A percentile compares a stretch with the other conserved stretches of the same genome.
Evolutionary conservation across 1,284 basidiomycete genomes (phyloP).

Genomic region (Cryptococcus sp.): DNA sequence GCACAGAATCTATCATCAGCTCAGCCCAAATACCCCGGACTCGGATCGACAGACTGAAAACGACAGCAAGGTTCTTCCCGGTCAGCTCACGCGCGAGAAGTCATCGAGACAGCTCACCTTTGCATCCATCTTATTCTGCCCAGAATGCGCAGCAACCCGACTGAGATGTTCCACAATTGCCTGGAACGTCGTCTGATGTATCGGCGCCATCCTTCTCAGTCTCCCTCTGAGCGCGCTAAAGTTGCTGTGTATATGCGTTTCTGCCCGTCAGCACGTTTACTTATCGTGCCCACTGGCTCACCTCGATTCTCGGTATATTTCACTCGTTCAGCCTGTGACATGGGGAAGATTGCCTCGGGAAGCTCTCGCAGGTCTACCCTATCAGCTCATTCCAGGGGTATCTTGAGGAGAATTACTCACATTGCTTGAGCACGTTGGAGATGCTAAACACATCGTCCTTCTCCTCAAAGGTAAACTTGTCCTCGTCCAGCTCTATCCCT

Average conservation of each 20-base stretch:
- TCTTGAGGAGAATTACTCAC: slow-evolving; percentile 18
- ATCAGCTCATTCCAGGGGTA: too few species aligned
- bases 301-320: slow-evolving; percentile 73
- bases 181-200: slow-evolving; percentile 85
- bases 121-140: slow-evolving; percentile 90
- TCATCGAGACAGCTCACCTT: slow-evolving; percentile 46
- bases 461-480: slow-evolving; percentile 67
- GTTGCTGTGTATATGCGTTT: slow-evolving; percentile 63
- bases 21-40: background rate
- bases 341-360: slow-evolving; percentile 87
- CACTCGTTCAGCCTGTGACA: slow-evolving; percentile 72
- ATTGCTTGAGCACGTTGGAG: slow-evolving; percentile 83
- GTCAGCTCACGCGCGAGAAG: slow-evolving; percentile 3
- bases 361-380: slow-evolving; percentile 65
- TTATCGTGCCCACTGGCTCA: slow-evolving; percentile 38
- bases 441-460: slow-evolving; percentile 84
- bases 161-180: slow-evolving; percentile 83
- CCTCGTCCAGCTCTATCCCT: slow-evolving; percentile 83
- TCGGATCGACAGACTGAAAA: slow-evolving; percentile 54
- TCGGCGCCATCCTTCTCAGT: slow-evolving; percentile 72
- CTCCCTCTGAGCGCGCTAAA: slow-evolving; percentile 70
- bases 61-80: slow-evolving; percentile 67
- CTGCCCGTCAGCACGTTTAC: slow-evolving; percentile 39
- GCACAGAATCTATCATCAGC: slow-evolving; percentile 51
- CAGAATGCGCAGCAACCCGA: slow-evolving; percentile 61